These are phyloP conservation scores for Punctularia strigosozonata DNA, from an alignment of 768 basidiomycete species.

Conservation along the genomic window DNA sequence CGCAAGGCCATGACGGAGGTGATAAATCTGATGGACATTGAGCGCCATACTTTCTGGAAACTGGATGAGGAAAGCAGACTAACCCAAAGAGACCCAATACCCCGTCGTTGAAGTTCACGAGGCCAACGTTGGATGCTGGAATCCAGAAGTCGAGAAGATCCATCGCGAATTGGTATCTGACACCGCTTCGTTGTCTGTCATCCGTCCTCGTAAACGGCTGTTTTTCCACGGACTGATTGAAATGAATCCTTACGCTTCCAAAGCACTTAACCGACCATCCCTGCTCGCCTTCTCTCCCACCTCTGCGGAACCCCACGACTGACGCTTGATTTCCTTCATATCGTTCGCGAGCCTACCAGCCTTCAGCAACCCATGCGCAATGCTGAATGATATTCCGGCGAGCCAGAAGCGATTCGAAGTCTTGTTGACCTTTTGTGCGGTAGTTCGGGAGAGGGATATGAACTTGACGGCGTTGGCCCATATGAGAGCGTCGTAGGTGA, in stretches of 20 bases:
- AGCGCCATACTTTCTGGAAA: neutral
- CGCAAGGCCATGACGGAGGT: conserved; percentile 62
- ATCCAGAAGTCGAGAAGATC: conserved; percentile 86
- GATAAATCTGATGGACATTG: conserved; percentile 35
- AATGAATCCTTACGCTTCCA: conserved; percentile 40
- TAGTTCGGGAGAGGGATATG: conserved; percentile 45
- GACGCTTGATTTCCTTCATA: conserved; percentile 35
- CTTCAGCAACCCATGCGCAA: conserved; percentile 57
- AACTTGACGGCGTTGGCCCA: conserved; percentile 73
- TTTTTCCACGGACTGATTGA: too few relatives aligned
- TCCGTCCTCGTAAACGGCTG: too few relatives aligned
- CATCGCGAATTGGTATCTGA: conserved; percentile 72
- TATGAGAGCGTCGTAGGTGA: conserved; percentile 68
- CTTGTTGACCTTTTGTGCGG: conserved; percentile 46
- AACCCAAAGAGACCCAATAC: conserved; percentile 79
- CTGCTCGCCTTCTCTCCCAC: conserved; percentile 51
- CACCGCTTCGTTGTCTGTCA: too few relatives aligned
- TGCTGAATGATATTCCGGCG: conserved; percentile 72
- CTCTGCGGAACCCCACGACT: conserved; percentile 51
- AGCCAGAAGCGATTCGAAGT: conserved; percentile 81
- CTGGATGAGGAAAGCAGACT: conserved; percentile 15
- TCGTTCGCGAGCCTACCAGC: conserved; percentile 51
- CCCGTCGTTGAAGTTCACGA: conserved; percentile 75
- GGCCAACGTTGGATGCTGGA: conserved; percentile 72
- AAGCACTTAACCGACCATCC: conserved; percentile 47